Evolutionary conservation across 177 flowering plant species (phyloP), one percentile per base, ranked within the genome.

Genomic region (Vitis hybrid): DNA sequence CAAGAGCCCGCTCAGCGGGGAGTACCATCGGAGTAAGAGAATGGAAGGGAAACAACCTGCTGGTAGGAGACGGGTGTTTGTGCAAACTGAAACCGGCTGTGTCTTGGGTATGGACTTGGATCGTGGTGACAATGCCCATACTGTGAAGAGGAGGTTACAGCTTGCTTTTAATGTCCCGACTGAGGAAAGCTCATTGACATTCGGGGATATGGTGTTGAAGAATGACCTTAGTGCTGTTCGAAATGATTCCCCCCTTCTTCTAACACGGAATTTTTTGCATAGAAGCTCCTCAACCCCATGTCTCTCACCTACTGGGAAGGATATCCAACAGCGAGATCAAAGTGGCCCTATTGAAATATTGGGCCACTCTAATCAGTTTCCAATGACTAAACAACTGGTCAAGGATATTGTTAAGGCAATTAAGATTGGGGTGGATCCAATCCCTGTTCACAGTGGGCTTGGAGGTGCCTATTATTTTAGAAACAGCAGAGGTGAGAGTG

Each of bases 201-300:
- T 81, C 73, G 94, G 94, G 66, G 94, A 90, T 76, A 75, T 75
- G 81, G 85, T 88, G 66, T 75, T 90, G 74, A 85, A 86, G 70
- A 88, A 88, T 72, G 94, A 90, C 66, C 88, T 90, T 21, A 86
- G 87, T 76, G 84, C 88, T 14, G 80, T 90, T 67, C 79, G 87
- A 9, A 83, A 86, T 71, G 91, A 90, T 79, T 80, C 89, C 3
- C 90, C 88, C 2, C 89, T 88, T 64, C 90, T 90, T 13, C 73
- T 90, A 2, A 85, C 86, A 0, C 72, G 90, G 56, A 90, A 84
- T 72, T 46, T 63, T 11, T 1, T 90, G 75, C 94, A 90, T 18
- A 73, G 94, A 59, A 90, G 94, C 77, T 90, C 91, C 7, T 88
- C 91, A 3, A 90, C 94, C 54, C 94, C 94, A 0, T 90, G 94